A percentile compares a stretch with the other conserved stretches of the same genome.
Evolutionary conservation across 2,329 filamentous ascomycete species (phyloP).

Genomic region (Albophoma yamanashiensis): DNA sequence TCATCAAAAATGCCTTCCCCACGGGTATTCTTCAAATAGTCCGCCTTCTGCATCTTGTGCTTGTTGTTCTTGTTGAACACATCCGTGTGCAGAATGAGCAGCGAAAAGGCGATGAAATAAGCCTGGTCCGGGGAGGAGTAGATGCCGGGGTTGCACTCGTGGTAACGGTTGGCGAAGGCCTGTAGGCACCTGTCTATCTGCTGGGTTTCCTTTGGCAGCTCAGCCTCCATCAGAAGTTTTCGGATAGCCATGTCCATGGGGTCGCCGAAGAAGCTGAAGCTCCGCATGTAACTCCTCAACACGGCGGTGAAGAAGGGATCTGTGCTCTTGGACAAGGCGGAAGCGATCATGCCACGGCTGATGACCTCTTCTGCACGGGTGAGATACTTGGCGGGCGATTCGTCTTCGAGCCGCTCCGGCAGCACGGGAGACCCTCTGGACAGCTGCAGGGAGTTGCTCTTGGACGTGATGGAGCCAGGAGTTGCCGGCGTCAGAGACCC

Average conservation of each 20-base stretch:
- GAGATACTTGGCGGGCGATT: constrained; percentile 84
- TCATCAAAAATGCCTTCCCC: constrained; percentile 91
- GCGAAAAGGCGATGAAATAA: constrained; percentile 96
- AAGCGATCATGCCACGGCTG: constrained; percentile 73
- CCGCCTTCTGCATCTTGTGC: constrained; percentile 92
- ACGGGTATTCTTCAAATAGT: constrained; percentile 90
- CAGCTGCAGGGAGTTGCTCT: constrained; percentile 74
- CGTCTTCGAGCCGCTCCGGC: constrained; percentile 74
- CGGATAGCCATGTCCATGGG: constrained; percentile 97
- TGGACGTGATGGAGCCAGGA: constrained; percentile 60
- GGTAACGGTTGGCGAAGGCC: constrained; percentile 90
- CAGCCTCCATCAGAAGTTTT: constrained; percentile 92
- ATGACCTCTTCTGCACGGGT: constrained; percentile 71
- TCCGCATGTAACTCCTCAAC: constrained; percentile 87
- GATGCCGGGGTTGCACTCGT: constrained; percentile 96
- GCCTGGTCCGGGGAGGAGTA: constrained; percentile 86
- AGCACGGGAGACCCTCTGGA: constrained; percentile 60
- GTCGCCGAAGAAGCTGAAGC: constrained; percentile 90
- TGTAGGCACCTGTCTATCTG: constrained; percentile 94
- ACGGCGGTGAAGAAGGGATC: constrained; percentile 78
- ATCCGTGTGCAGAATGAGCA: constrained; percentile 92
- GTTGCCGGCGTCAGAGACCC: constrained; percentile 59
- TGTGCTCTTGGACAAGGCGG: constrained; percentile 72
- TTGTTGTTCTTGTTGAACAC: constrained; percentile 99
- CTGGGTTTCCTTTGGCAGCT: constrained; percentile 93